Evolutionary conservation across 2,329 filamentous ascomycete genomes (phyloP), one percentile per base, ranked within the genome.

Genomic region (Teratosphaeria pseudoeucalypti): DNA sequence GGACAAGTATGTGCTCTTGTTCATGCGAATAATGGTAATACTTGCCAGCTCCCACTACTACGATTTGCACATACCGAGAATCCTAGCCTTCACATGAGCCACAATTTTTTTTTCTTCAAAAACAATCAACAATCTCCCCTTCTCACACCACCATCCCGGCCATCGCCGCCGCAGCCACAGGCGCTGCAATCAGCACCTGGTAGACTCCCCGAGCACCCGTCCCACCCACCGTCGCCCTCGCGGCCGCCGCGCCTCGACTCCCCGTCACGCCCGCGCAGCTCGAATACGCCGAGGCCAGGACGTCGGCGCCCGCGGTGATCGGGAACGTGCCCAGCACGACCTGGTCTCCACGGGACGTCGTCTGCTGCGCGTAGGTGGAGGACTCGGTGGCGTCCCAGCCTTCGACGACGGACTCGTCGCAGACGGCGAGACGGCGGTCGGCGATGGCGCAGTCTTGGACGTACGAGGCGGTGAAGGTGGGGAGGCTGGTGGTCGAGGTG

Each of bases 121-220:
- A 23, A 23, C 23, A 23, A 32, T 32, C 37, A n/a, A 16, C 11
- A 14, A 43, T 6, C 2, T 2, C 7, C 37, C 11, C 4, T 4
- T 6, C 27, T 54, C n/a, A 54, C 23, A 54, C 6, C 55, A 57
- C 12, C n/a, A 52, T 43, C 34, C 59, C 59, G 55, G 54, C 56
- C 11, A 57, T 29, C 11, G 55, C 32, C 14, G 54, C 60, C 3
- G 60, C 57, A 32, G 60, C 60, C 56, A 57, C 60, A 11, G 60
- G 60, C 11, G 34, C 23, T 23, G 23, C 60, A 26, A 61, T 57
- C 19, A 61, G 54, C 52, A 61, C 60, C 57, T 61, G 59, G 29
- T 57, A 59, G 37, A 61, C 60, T 11, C 59, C 60, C 14, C 23
- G 43, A 14, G 55, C 59, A 53, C 27, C 57, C 10, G 43, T 9